phyloP scores from a whole-genome alignment of 208 protist species.

The Balamuthia mandrillaris region DNA sequence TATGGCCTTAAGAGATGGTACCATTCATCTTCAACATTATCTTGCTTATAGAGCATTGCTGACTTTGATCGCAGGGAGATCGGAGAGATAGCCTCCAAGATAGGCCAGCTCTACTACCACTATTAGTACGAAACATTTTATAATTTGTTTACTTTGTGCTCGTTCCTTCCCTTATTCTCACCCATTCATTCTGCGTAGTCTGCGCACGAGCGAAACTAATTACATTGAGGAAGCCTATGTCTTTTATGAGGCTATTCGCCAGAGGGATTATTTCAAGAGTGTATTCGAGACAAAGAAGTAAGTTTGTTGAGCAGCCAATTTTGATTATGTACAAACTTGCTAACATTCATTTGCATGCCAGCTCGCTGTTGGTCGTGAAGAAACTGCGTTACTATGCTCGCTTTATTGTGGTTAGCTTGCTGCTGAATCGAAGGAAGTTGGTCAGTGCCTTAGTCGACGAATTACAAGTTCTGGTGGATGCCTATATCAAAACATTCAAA shows the following conservation, averaged over 20 bases:
- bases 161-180: background rate
- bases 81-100: constrained; percentile 69
- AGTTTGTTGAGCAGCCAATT: background rate
- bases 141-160: background rate
- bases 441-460: constrained; percentile 47
- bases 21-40: background rate
- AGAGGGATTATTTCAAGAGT: constrained; percentile 55
- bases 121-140: constrained; percentile 43
- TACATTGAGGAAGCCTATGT: constrained; percentile 62
- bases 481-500: constrained; percentile 43
- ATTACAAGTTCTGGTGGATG: constrained; percentile 44
- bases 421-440: constrained; percentile 46
- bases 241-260: constrained; percentile 62
- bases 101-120: constrained; percentile 68
- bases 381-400: constrained; percentile 63
- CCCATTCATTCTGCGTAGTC: constrained; percentile 24
- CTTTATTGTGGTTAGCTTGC: constrained; percentile 61
- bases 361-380: constrained; percentile 57
- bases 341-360: background rate
- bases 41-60: background rate
- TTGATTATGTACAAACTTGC: background rate
- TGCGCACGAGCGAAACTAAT: constrained; percentile 60
- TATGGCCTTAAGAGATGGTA: constrained; percentile 55
- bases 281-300: constrained; percentile 42
- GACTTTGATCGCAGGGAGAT: constrained; percentile 50